Conservation (phyloP, 306 rosid genomes). For the Argentina anserina region DNA sequence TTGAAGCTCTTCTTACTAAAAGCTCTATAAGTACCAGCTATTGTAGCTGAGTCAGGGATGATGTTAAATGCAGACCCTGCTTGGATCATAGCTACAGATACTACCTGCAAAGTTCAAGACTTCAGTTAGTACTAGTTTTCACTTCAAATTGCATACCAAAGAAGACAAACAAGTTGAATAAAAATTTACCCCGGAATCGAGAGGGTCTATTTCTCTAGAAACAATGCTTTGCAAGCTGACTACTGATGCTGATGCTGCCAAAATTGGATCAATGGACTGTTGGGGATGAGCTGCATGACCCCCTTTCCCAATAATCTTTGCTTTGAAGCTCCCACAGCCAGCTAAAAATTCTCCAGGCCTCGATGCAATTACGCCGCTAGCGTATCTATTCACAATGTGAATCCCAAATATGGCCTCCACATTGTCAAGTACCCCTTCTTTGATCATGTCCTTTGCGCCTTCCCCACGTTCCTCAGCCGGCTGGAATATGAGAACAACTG, state of each 20-base stretch:
- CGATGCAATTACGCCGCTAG: conserved; percentile 60
- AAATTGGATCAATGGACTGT: conserved; percentile 60
- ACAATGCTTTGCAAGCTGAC: conserved; percentile 79
- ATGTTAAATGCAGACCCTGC: conserved; percentile 58
- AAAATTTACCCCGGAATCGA: conserved; percentile 72
- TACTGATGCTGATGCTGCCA: conserved; percentile 78
- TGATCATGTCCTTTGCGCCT: conserved; percentile 79
- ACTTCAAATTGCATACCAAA: not conserved
- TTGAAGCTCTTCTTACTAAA: conserved; percentile 66
- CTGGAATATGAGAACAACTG: conserved; percentile 77
- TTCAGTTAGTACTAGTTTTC: conserved; percentile 1
- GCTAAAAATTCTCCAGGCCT: conserved; percentile 83
- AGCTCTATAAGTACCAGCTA: conserved; percentile 77
- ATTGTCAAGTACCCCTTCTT: conserved; percentile 62
- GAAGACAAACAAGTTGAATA: not conserved
- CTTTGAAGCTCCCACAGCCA: conserved; percentile 94
- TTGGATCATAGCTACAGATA: conserved; percentile 66
- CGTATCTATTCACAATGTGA: conserved; percentile 45
- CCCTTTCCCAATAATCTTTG: conserved; percentile 71
- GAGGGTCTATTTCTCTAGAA: conserved; percentile 80
- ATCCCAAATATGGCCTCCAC: conserved; percentile 78
- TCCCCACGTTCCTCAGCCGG: conserved; percentile 81
- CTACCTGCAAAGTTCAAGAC: conserved; percentile 54
- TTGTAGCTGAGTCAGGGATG: conserved; percentile 64
- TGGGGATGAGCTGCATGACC: conserved; percentile 78